These are phyloP conservation scores for Pseudocohnilembus persalinus DNA, from an alignment of 169 alveolate species.

Conservation along the genomic window DNA sequence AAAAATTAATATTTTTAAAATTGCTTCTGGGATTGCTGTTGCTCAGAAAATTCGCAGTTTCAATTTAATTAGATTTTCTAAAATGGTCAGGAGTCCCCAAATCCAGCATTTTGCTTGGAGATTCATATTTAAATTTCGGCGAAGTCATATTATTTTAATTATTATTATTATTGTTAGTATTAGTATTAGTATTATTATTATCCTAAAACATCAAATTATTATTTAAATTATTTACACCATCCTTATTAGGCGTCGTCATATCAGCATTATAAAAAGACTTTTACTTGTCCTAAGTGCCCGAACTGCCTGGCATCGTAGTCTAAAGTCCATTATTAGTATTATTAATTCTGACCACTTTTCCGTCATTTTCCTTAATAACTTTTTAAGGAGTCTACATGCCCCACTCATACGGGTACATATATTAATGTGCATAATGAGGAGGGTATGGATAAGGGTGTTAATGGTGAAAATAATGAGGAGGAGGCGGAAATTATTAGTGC, in stretches of 20 bases:
- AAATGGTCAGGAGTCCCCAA: neutral
- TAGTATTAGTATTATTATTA: no score
- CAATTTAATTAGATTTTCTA: neutral
- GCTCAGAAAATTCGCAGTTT: neutral
- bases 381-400: neutral
- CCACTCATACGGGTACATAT: neutral
- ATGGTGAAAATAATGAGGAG: neutral
- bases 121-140: neutral
- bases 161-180: neutral
- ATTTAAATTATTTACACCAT: neutral
- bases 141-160: neutral
- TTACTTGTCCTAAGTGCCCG: neutral
- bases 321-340: neutral
- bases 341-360: neutral
- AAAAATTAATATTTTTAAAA: no score
- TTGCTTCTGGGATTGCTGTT: neutral
- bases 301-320: neutral
- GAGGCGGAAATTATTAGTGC: neutral
- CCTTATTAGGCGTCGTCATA: neutral
- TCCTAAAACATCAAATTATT: neutral
- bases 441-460: neutral
- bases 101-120: neutral
- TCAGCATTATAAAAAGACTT: neutral
- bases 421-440: neutral
- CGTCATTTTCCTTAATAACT: neutral